A percentile compares a stretch with the other conserved stretches of the same genome.
phyloP scores from a whole-genome alignment of 306 rosid species.

The Vigna angularis region DNA sequence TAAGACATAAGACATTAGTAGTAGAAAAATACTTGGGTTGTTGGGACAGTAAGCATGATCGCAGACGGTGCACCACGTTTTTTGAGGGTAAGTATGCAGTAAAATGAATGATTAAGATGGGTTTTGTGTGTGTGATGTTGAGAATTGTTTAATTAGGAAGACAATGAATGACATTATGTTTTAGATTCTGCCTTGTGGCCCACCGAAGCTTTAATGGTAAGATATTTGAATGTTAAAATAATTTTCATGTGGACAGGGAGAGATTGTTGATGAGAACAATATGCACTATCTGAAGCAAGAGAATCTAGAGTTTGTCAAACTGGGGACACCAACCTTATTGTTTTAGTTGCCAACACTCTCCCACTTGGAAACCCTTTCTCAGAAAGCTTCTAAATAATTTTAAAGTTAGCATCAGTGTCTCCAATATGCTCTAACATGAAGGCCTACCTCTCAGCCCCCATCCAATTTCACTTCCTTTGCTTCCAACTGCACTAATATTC shows the following conservation, averaged over 20 bases:
- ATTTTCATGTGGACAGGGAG: slow-evolving; percentile 52
- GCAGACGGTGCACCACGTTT: slow-evolving; percentile 20
- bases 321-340: slow-evolving; percentile 51
- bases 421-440: slow-evolving; percentile 51
- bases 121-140: slow-evolving; percentile 27
- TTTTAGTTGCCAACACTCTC: slow-evolving; percentile 61
- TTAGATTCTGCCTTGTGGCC: slow-evolving; percentile 58
- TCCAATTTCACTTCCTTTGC: slow-evolving; percentile 35
- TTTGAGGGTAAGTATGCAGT: slow-evolving; percentile 32
- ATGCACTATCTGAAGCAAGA: slow-evolving; percentile 47
- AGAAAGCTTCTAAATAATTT: slow-evolving; percentile 46
- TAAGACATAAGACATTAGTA: not conserved
- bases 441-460: slow-evolving; percentile 44
- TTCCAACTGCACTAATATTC: slow-evolving; percentile 43
- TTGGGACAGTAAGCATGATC: not conserved
- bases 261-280: slow-evolving; percentile 48
- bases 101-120: slow-evolving; percentile 40
- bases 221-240: slow-evolving; percentile 48
- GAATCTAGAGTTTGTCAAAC: slow-evolving; percentile 61
- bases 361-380: slow-evolving; percentile 55
- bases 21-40: not conserved
- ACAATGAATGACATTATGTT: slow-evolving; percentile 47
- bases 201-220: slow-evolving; percentile 45
- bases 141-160: slow-evolving; percentile 40
- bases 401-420: slow-evolving; percentile 47